Base-by-base conservation (phyloP, 257 asterid genomes). In the Cordia subcordata region DNA sequence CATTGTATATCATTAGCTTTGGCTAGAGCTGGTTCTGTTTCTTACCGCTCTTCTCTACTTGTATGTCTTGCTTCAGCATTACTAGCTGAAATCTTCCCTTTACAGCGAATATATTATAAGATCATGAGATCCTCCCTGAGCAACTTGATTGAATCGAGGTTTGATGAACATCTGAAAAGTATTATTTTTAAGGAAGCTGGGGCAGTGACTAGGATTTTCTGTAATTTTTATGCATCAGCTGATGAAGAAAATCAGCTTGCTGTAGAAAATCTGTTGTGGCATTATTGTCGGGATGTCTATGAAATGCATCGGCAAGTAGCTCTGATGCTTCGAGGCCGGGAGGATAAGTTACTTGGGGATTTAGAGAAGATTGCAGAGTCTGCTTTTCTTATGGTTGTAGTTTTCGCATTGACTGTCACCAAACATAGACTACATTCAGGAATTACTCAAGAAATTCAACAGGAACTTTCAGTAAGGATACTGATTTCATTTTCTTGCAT, bases 331-430 rank as follows among this genome's bases (percentile, higher is more conserved):
- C 75, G 49, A 18, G 89, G 75, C 60, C 59, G 69, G 67, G 81
- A 73, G 38, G 80, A 68, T 49, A 66, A 54, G 14, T 64, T 92
- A 46, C 75, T 76, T 40, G 78, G 62, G 63, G 87, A 82, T 63
- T 64, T 88, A 45, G 96, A 86, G 79, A 92, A 86, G 80, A 79
- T 92, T 63, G 90, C 83, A 13, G 99, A 88, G 67, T 88, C 99
- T 71, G 78, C 96, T 60, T 88, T 92, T 63, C 89, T 92, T 64
- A 92, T 92, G 99, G 88, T 88, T 72, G 99, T 86, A 63, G 87
- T 92, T 68, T 92, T 92, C 70, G 78, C 96, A 18, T 72, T 82
- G 63, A 85, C 86, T 32, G 96, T 92, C 60, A 86, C 89, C 49
- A 88, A 86, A 68, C 83, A 81, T 60, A 81, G 84, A 73, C 64